A percentile compares a stretch with the other conserved stretches of the same genome.
phyloP scores from a whole-genome alignment of 495 filamentous ascomycete species.

The Lepidopterella palustris region DNA sequence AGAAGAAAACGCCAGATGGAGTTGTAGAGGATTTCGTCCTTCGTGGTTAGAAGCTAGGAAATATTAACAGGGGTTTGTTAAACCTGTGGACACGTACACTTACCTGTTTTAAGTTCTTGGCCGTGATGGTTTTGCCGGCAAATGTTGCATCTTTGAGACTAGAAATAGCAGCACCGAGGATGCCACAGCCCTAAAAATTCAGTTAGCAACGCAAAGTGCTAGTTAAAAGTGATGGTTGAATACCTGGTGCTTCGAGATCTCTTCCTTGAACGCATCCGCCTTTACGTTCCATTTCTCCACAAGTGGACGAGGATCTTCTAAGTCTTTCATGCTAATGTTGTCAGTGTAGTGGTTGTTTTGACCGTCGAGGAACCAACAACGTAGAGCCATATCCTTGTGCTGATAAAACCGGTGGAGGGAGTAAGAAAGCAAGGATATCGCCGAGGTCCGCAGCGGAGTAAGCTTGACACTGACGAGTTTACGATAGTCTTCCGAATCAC shows the following conservation, averaged over 20 bases:
- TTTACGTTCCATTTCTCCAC: slow-evolving; percentile 71
- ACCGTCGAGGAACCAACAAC: slow-evolving; percentile 69
- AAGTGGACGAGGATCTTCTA: slow-evolving; percentile 52
- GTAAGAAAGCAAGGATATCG: slow-evolving; percentile 68
- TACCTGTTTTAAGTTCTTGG: slow-evolving; percentile 39
- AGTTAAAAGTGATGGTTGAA: not conserved
- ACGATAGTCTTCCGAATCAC: slow-evolving; percentile 72
- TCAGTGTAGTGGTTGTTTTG: slow-evolving; percentile 47
- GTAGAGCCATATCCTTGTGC: slow-evolving; percentile 64
- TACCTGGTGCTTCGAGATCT: slow-evolving; percentile 22
- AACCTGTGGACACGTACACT: slow-evolving; percentile 6
- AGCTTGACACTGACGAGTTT: slow-evolving; percentile 67
- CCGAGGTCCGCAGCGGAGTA: slow-evolving; percentile 62
- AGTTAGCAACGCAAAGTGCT: not conserved
- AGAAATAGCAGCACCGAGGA: slow-evolving; percentile 49
- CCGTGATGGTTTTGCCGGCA: slow-evolving; percentile 54
- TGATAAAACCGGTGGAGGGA: slow-evolving; percentile 75
- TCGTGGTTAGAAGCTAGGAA: slow-evolving; percentile 12
- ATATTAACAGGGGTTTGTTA: not conserved
- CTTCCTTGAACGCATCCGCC: slow-evolving; percentile 43
- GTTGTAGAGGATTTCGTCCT: slow-evolving; percentile 69
- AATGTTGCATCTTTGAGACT: slow-evolving; percentile 44
- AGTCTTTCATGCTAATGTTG: slow-evolving; percentile 53
- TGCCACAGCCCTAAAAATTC: slow-evolving; percentile 48
- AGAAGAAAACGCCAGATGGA: slow-evolving; percentile 83